Conservation (phyloP, 805 yeast species). For the Cyberlindnera petersonii region DNA sequence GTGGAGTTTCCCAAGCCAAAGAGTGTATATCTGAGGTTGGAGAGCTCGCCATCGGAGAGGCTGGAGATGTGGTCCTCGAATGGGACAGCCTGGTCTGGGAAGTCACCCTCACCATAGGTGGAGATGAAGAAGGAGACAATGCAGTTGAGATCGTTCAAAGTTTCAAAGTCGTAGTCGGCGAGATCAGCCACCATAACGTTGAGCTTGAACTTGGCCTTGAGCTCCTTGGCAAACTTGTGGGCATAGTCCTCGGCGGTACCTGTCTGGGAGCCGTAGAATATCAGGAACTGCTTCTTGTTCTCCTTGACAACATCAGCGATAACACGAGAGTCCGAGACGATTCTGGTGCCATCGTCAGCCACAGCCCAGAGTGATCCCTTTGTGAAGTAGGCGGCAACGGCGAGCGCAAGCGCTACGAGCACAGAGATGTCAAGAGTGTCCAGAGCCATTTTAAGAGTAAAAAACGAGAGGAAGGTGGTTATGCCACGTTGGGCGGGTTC, state of each 20-base stretch:
- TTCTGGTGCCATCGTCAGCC: slow-evolving; percentile 32
- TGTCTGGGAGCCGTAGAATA: slow-evolving; percentile 92
- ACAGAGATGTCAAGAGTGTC: slow-evolving; percentile 73
- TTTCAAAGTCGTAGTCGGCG: slow-evolving; percentile 83
- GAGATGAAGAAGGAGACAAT: slow-evolving; percentile 79
- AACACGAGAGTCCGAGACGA: slow-evolving; percentile 47
- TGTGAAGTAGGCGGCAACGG: slow-evolving; percentile 61
- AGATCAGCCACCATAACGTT: slow-evolving; percentile 83
- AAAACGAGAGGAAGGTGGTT: no score
- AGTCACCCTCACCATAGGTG: slow-evolving; percentile 98
- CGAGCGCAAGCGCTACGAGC: slow-evolving; percentile 60
- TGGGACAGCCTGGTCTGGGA: slow-evolving; percentile 88
- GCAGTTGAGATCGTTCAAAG: slow-evolving; percentile 58
- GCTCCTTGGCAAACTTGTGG: slow-evolving; percentile 82
- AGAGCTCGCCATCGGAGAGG: slow-evolving; percentile 51
- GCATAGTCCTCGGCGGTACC: slow-evolving; percentile 99
- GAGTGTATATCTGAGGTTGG: slow-evolving; percentile 60
- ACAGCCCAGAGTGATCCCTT: slow-evolving; percentile 53
- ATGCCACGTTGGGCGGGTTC: no score
- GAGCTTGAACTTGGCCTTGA: slow-evolving; percentile 75
- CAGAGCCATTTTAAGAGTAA: slow-evolving; percentile 48
- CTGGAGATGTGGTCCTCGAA: slow-evolving; percentile 65
- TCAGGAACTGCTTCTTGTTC: slow-evolving; percentile 69
- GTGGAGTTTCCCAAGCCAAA: slow-evolving; percentile 96
- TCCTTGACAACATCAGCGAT: slow-evolving; percentile 52